A percentile compares a stretch with the other conserved stretches of the same genome.
phyloP scores from a whole-genome alignment of 1,284 basidiomycete species.

The Tetrapyrgos nigripes region DNA sequence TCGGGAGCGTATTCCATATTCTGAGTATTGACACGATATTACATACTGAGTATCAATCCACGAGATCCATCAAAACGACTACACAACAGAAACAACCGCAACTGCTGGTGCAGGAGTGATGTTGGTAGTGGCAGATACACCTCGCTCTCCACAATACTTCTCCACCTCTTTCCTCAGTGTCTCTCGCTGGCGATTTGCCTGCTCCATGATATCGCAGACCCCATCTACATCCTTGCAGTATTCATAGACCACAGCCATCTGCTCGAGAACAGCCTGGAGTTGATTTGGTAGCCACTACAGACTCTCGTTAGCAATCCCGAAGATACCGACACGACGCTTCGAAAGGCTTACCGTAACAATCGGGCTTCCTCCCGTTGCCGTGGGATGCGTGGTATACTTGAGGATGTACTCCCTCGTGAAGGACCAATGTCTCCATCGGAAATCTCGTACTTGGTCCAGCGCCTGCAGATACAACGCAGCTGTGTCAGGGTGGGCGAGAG shows the following conservation, averaged over 20 bases:
- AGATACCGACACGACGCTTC: background rate
- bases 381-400: conserved; percentile 25
- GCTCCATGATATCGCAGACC: background rate
- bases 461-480: conserved; percentile 23
- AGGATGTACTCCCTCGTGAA: conserved; percentile 31
- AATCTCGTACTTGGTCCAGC: conserved; percentile 27
- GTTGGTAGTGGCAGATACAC: too few relatives aligned
- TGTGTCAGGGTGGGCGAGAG: conserved; percentile 14
- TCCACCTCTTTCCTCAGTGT: background rate
- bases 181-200: background rate
- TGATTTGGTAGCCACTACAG: conserved; percentile 2
- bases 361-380: conserved; percentile 22
- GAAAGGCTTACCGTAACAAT: background rate
- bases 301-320: background rate
- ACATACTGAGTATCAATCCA: too few relatives aligned
- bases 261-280: background rate
- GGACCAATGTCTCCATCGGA: conserved; percentile 30
- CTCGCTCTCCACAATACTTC: background rate
- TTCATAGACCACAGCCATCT: background rate
- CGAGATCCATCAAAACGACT: too few relatives aligned
- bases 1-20: too few relatives aligned
- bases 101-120: too few relatives aligned
- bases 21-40: too few relatives aligned
- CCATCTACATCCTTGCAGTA: background rate
- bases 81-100: too few relatives aligned